Base-by-base conservation (phyloP, 2,329 filamentous ascomycete genomes). In the Cytospora paraplurivora region DNA sequence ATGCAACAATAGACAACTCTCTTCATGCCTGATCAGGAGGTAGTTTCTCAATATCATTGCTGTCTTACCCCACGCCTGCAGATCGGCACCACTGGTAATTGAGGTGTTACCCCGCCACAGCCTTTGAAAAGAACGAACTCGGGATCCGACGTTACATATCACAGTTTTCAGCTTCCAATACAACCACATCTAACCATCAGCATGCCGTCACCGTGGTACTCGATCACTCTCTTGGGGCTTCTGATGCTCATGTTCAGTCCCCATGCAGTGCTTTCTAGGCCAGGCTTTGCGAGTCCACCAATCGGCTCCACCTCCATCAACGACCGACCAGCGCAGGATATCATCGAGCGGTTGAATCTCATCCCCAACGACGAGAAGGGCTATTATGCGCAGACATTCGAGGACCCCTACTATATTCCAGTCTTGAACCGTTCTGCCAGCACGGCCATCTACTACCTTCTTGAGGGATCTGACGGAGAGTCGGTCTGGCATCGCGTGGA, bases 401-500 rank as follows among this genome's bases (percentile, higher is more conserved):
- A 75, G 50, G 81, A 84, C 69, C 4, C 69, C 0, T 66, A 69
- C 3, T 69, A 67, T 0, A 32, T 57, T 12, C 21, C 66, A 15
- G 55, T 56, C 38, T 68, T 70, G 12, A 72, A 68, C 49, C 80
- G 81, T 62, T 78, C 80, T 1, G 63, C 73, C 62, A 81, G 79
- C 72, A 83, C 81, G 1, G 76, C 75, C 56, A 84, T 83, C 68
- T 84, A 84, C 73, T 84, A 84, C 67, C 76, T 84, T 0, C 77
- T 84, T 6, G 77, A 83, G 60, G 78, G 79, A 38, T 66, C 71
- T 8, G 71, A 67, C 1, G 76, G 78, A 0, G 67, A 75, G 19
- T 84, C 82, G 4, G 70, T 76, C 63, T 84, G 81, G 82, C 82
- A 84, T 70, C 78, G 79, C 59, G 76, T 81, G 56, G 79, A 82